Base-by-base conservation (phyloP, 1,139 yeast genomes). In the Debaryomyces subglobosus region DNA sequence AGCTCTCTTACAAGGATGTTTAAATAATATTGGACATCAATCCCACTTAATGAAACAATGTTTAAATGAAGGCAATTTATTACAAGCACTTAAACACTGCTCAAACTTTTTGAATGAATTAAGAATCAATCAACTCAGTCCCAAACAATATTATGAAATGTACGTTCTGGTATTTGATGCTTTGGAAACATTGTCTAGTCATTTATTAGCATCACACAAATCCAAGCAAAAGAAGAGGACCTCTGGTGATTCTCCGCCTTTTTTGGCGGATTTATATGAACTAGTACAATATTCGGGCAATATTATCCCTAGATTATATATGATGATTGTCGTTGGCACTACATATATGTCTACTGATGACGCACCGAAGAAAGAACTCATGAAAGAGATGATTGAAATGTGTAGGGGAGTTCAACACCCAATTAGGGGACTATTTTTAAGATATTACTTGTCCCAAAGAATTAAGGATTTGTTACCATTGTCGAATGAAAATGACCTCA, bases 321-420 rank as follows among this genome's bases (percentile, higher is more conserved):
- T 95, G 71, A 91, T 94, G 98, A 87, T 94, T 43, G 94, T 96
- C 2, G 94, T 94, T 9, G 99, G 99, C 9, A 85, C 96, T 0
- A 89, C 91, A 2, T 91, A 87, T 68, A 85, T 92, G 86, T 72
- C 86, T 5, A 77, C 86, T 6, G 81, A 85, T 4, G 91, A 85
- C 49, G 86, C 96, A 0, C 97, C 97, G 0, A 79, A 82, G 24
- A 82, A 83, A 63, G 98, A 92, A 57, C 86, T 95, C 49, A 82
- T 94, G 84, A 89, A 88, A 64, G 99, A 94, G 64, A 86, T 95
- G 96, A 86, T 94, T 64, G 99, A 95, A 66, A 94, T 94, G 99
- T 87, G 96, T 55, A 81, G 96, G 39, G 99, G 98, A n/a, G 96
- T 92, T 1, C 99, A 94, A 67, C 95, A 90, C 63, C 99, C 99